Percentiles rank a stretch among this genome's conserved stretches.
Evolutionary conservation across 495 filamentous ascomycete species (phyloP).

Genomic region (Rhizodiscina lignyota): DNA sequence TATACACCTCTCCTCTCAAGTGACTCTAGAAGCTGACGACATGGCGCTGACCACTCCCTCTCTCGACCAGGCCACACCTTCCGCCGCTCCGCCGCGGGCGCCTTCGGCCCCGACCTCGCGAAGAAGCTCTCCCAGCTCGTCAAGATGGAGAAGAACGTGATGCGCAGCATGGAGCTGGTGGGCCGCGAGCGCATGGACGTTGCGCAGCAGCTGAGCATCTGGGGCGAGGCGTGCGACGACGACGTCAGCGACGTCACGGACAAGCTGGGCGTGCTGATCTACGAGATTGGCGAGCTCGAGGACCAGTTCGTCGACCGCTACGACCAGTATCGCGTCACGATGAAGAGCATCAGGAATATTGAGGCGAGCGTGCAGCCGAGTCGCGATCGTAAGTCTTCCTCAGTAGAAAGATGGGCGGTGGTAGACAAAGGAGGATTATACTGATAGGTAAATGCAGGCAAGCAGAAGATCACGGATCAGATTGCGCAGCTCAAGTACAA

Average conservation of each 20-base stretch:
- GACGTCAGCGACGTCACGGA: constrained; percentile 98
- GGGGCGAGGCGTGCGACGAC: constrained; percentile 92
- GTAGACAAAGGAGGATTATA: too few species aligned
- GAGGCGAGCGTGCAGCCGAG: constrained; percentile 96
- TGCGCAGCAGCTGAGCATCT: constrained; percentile 95
- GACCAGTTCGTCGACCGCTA: constrained; percentile 97
- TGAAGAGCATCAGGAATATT: constrained; percentile 98
- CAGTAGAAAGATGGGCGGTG: neutral
- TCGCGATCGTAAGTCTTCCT: constrained; percentile 64
- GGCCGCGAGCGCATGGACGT: constrained; percentile 95
- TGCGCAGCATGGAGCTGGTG: constrained; percentile 94
- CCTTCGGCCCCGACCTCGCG: constrained; percentile 89
- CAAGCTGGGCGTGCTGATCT: constrained; percentile 93
- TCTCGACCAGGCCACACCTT: constrained; percentile 96
- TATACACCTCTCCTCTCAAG: too few species aligned
- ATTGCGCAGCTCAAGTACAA: constrained; percentile 99
- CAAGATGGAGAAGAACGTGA: constrained; percentile 99
- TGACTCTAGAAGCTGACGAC: too few species aligned
- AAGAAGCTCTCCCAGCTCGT: constrained; percentile 96
- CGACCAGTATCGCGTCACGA: constrained; percentile 96
- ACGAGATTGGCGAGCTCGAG: constrained; percentile 96
- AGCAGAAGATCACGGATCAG: constrained; percentile 98
- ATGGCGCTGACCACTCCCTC: too few species aligned
- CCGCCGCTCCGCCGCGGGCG: constrained; percentile 76
- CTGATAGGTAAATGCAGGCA: constrained; percentile 49